Evolutionary conservation across 1,139 yeast species (phyloP).

Genomic region (Candida neerlandica): DNA sequence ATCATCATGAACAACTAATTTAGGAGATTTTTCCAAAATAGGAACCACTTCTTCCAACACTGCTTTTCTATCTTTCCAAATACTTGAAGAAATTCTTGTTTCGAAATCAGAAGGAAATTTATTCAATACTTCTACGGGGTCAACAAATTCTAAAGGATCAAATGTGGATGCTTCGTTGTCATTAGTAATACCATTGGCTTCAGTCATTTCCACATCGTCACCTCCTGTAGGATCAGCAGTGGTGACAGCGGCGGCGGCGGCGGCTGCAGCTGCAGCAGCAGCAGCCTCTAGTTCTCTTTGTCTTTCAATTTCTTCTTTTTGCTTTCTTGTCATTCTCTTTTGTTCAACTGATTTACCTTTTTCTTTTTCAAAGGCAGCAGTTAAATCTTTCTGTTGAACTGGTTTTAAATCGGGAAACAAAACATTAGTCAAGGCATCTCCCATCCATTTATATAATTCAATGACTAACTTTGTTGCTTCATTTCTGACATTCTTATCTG

Average conservation of each 20-base stretch:
- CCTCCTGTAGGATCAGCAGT: conserved; percentile 16
- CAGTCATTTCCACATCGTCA: conserved; percentile 45
- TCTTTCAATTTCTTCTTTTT: conserved; percentile 31
- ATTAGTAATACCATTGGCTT: conserved; percentile 23
- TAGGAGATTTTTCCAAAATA: conserved; percentile 54
- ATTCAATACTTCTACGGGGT: conserved; percentile 58
- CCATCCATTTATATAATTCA: conserved; percentile 77
- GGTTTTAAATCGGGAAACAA: conserved; percentile 80
- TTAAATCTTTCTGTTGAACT: conserved; percentile 86
- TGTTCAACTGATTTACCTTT: conserved; percentile 52
- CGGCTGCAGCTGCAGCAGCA: conserved; percentile 19
- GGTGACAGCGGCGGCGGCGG: conserved; percentile 16
- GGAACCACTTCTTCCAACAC: conserved; percentile 69
- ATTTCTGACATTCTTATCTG: conserved; percentile 83
- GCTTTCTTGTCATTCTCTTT: conserved; percentile 56
- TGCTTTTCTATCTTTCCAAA: conserved; percentile 94
- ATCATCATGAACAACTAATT: conserved; percentile 46
- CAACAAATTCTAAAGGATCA: conserved; percentile 44
- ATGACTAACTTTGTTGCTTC: conserved; percentile 74
- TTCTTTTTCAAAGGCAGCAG: conserved; percentile 65
- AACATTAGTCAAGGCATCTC: conserved; percentile 59
- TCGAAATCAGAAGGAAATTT: conserved; percentile 68
- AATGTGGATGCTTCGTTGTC: conserved; percentile 16
- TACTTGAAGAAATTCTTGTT: conserved; percentile 56
- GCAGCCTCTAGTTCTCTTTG: conserved; percentile 22